Base-by-base conservation (phyloP, 768 basidiomycete species). In the Termitomyces bulborhizus region DNA sequence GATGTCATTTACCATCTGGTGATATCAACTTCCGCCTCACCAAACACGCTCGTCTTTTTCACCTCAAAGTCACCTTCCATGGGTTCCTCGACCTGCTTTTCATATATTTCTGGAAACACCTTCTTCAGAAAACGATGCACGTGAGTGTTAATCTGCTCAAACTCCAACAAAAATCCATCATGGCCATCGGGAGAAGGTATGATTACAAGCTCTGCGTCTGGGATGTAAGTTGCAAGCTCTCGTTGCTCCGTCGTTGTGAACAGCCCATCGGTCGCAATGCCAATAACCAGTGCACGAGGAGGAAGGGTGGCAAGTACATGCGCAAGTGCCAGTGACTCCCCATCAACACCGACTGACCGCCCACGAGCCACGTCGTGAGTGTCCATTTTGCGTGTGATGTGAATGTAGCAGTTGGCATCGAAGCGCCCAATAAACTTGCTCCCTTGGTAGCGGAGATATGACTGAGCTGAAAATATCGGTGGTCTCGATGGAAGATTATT, bases 101-200 rank as follows among this genome's bases (percentile, higher is more conserved):
- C 60, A 4, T 47, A 47, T 13, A 47, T 79, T 78, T 57, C 82
- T 80, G 3, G 77, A 69, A 96, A 81, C 68, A 87, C 86, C 59
- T 76, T 73, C 63, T 73, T 81, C 62, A 98, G 68, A 70, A 86
- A 93, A 46, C 70, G 67, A 53, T 90, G 68, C 26, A 97, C 83
- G 65, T 88, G 83, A 27, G 68, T 71, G 64, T 98, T 95, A 64
- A 99, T 96, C 63, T 85, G 84, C 73, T 98, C 92, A 66, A 98
- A 98, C 72, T 99, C 96, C 55, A 98, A 78, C 58, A 99, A 70
- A 70, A 98, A 98, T n/a, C 96, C 96, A 65, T 99, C 96, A 66
- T 99, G 96, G 1, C 96, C 96, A 65, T 98, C 94, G 1, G 83
- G 86, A 7, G 83, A 86, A 5, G 85, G 82, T 40, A 98, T 88